phyloP scores from a whole-genome alignment of 2,329 filamentous ascomycete genomes.

The Microascus cirrosus region DNA sequence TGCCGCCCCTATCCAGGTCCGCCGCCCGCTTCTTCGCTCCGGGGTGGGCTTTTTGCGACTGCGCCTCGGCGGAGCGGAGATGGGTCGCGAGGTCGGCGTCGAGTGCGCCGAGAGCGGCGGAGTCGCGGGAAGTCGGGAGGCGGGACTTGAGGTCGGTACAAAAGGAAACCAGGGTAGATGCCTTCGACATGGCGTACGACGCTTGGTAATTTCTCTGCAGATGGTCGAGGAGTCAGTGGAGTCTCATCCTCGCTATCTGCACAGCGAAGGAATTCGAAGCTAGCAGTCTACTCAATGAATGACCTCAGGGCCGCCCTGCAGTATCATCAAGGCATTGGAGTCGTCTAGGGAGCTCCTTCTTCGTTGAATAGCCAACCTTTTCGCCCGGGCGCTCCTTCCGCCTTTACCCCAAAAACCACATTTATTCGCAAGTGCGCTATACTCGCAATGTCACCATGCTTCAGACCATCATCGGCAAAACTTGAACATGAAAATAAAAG shows the following conservation, averaged over 20 bases:
- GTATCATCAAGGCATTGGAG: no score
- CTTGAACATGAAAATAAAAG: background rate
- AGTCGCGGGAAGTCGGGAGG: constrained; percentile 9
- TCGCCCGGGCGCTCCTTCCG: background rate
- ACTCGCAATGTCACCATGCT: background rate
- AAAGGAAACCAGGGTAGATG: constrained; percentile 5
- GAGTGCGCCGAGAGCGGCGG: constrained; percentile 12
- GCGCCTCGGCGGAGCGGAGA: constrained; percentile 11
- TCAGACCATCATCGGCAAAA: background rate
- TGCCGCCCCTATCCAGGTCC: constrained; percentile 45
- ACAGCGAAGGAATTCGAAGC: background rate
- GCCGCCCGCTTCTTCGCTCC: constrained; percentile 6
- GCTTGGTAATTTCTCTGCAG: no score
- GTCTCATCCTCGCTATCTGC: background rate
- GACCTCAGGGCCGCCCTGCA: background rate
- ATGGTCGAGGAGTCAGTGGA: no score
- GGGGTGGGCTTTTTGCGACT: constrained; percentile 3
- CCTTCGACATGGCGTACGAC: no score
- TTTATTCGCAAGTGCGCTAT: background rate
- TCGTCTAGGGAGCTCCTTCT: no score
- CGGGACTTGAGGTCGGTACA: constrained; percentile 4
- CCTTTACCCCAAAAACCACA: background rate
- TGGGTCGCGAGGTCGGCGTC: constrained; percentile 17
- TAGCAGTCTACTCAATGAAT: background rate
- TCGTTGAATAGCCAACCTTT: background rate